Percentiles rank a stretch among this genome's conserved stretches.
These are phyloP conservation scores for Buddleja alternifolia DNA, from an alignment of 257 asterid genomes.

Conservation along the genomic window DNA sequence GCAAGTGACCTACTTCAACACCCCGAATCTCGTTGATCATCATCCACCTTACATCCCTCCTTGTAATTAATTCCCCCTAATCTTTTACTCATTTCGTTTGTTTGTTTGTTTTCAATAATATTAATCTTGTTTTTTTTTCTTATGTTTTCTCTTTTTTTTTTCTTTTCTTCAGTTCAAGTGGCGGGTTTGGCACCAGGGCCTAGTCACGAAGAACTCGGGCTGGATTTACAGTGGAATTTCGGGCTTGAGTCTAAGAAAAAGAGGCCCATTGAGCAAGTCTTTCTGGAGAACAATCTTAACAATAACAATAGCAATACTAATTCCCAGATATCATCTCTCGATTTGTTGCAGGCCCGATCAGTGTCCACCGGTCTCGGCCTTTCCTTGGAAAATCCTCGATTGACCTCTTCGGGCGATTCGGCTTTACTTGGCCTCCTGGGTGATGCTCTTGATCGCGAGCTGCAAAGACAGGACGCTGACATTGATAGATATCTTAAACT, in stretches of 20 bases:
- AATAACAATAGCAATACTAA: constrained; percentile 52
- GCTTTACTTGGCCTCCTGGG: constrained; percentile 69
- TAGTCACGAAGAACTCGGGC: constrained; percentile 63
- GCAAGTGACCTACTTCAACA: constrained; percentile 65
- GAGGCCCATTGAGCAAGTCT: constrained; percentile 78
- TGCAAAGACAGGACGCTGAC: constrained; percentile 90
- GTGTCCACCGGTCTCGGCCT: constrained; percentile 96
- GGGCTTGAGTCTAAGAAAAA: constrained; percentile 66
- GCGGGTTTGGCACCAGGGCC: constrained; percentile 74
- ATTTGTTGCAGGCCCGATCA: constrained; percentile 80
- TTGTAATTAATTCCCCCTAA: constrained; percentile 52
- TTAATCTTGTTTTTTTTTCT: background rate
- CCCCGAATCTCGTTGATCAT: constrained; percentile 73
- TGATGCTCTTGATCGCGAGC: constrained; percentile 74
- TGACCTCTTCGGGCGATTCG: constrained; percentile 75
- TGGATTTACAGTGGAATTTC: constrained; percentile 74
- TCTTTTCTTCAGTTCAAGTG: constrained; percentile 67
- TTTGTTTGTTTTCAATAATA: background rate
- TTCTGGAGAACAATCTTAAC: constrained; percentile 60
- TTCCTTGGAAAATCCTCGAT: constrained; percentile 77
- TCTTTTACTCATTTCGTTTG: background rate
- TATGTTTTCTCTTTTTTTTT: background rate
- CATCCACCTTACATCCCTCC: constrained; percentile 95
- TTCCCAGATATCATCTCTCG: constrained; percentile 81
- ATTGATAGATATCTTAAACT: constrained; percentile 79